These are phyloP conservation scores for Chrysopogon serrulatus DNA, from an alignment of 176 grass and related monocot species.

Conservation along the genomic window DNA sequence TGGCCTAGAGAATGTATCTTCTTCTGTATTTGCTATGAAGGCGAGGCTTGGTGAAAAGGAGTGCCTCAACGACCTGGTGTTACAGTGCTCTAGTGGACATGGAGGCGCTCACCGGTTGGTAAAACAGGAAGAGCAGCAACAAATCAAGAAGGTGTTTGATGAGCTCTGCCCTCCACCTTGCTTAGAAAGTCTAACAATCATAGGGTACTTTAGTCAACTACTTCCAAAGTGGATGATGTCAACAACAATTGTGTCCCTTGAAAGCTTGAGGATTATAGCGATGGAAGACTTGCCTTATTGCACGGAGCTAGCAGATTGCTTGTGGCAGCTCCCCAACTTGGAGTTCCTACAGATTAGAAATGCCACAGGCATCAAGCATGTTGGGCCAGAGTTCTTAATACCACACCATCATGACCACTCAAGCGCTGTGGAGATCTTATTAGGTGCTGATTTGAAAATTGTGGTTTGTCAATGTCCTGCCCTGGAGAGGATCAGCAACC, in stretches of 20 bases:
- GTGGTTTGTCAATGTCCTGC: fast-evolving
- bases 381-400: not conserved
- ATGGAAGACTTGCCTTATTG: not conserved
- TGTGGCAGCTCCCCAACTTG: not conserved
- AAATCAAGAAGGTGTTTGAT: not conserved
- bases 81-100: not conserved
- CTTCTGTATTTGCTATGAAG: not conserved
- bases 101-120: not conserved
- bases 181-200: not conserved
- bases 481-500: not conserved
- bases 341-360: not conserved
- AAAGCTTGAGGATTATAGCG: not conserved
- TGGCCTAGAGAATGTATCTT: not conserved
- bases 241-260: not conserved
- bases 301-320: not conserved
- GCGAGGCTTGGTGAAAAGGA: not conserved
- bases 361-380: not conserved
- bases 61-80: not conserved
- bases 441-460: not conserved
- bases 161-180: not conserved
- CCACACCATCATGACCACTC: too few species aligned
- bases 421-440: not conserved
- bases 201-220: not conserved
- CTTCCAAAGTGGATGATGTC: not conserved
- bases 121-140: not conserved